These are phyloP conservation scores for Funneliformis geosporum DNA, from an alignment of 192 early-diverging fungal species.

Conservation along the genomic window DNA sequence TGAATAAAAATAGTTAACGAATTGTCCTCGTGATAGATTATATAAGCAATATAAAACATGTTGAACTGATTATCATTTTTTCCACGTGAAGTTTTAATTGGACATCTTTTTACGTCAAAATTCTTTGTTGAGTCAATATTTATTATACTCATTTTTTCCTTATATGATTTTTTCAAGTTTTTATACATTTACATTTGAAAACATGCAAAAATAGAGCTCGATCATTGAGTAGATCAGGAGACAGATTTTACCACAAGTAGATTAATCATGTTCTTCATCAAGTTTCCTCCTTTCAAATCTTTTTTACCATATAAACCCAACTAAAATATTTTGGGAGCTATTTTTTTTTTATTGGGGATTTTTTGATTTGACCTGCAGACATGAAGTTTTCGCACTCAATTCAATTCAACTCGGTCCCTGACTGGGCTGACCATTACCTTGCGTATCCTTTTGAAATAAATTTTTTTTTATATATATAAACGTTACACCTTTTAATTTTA, in stretches of 20 bases:
- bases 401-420: constrained; percentile 88
- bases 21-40: too few species aligned
- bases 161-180: too few species aligned
- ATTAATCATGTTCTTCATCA: not conserved
- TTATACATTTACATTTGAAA: too few species aligned
- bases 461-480: constrained; percentile 28
- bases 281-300: too few species aligned
- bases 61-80: not conserved
- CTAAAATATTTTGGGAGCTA: not conserved
- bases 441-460: constrained; percentile 55
- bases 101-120: not conserved
- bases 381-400: constrained; percentile 96
- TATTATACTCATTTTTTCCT: too few species aligned
- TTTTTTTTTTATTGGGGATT: not conserved
- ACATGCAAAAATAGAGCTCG: too few species aligned
- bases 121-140: not conserved
- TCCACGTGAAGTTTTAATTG: not conserved
- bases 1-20: too few species aligned
- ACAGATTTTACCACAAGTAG: not conserved
- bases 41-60: too few species aligned
- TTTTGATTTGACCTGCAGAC: not conserved
- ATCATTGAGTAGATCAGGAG: too few species aligned
- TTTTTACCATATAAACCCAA: not conserved
- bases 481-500: too few species aligned
- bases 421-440: constrained; percentile 80